Conservation (phyloP, 345 rosid species). For the Ailanthus altissimus region DNA sequence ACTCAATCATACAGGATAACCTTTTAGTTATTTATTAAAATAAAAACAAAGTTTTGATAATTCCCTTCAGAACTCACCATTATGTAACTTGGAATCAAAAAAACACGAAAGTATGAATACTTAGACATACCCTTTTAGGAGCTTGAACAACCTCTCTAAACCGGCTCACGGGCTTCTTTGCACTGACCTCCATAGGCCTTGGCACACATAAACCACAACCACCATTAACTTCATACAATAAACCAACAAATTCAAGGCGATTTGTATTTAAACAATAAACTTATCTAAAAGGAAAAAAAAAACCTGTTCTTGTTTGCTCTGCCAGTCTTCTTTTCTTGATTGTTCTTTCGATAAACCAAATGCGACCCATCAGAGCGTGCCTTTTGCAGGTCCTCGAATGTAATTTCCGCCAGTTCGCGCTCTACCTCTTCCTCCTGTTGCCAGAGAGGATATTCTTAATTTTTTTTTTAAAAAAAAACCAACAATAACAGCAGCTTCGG, state of each 20-base stretch:
- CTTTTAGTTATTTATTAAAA: too few relatives aligned
- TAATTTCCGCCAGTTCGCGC: conserved; percentile 65
- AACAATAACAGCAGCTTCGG: not conserved
- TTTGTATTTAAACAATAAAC: not conserved
- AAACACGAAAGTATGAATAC: not conserved
- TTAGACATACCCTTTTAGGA: conserved; percentile 63
- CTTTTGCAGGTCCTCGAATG: conserved; percentile 79
- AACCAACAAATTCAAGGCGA: not conserved
- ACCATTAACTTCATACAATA: not conserved
- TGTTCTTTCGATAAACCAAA: conserved; percentile 35
- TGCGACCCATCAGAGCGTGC: conserved; percentile 72
- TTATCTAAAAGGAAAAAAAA: not conserved
- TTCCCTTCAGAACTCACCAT: not conserved
- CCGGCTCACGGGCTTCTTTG: conserved; percentile 76
- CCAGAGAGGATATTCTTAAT: not conserved
- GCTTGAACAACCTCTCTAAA: conserved; percentile 73
- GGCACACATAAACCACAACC: not conserved
- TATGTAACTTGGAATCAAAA: not conserved
- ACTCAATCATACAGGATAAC: too few relatives aligned
- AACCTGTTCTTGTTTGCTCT: conserved; percentile 16
- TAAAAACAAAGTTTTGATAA: too few relatives aligned
- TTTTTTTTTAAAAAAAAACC: too few relatives aligned
- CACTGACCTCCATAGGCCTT: conserved; percentile 77
- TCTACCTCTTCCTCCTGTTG: conserved; percentile 60
- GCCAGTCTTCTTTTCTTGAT: conserved; percentile 37